phyloP scores from a whole-genome alignment of 2,329 filamentous ascomycete genomes.

The Drechslera avenae region DNA sequence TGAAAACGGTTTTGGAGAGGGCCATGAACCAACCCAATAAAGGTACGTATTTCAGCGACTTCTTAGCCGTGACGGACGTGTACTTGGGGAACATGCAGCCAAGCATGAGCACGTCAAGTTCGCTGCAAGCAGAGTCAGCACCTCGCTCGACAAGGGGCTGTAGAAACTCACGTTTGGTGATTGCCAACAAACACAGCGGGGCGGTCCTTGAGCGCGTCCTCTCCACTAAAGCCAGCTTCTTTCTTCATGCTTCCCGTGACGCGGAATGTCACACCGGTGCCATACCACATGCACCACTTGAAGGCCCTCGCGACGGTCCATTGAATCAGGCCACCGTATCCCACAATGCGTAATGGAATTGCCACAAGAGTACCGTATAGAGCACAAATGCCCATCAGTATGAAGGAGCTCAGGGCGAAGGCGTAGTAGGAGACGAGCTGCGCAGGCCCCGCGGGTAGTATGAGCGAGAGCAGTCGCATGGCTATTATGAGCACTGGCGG shows the following conservation, averaged over 20 bases:
- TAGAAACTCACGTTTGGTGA: slow-evolving; percentile 72
- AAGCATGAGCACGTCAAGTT: slow-evolving; percentile 92
- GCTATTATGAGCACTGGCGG: slow-evolving; percentile 35
- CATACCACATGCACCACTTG: slow-evolving; percentile 74
- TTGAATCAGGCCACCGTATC: slow-evolving; percentile 78
- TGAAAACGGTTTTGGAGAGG: slow-evolving; percentile 88
- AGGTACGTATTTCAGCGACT: slow-evolving; percentile 75
- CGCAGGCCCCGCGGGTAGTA: slow-evolving; percentile 36
- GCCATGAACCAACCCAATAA: slow-evolving; percentile 93
- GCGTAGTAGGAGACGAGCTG: slow-evolving; percentile 65
- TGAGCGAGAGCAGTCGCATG: slow-evolving; percentile 34
- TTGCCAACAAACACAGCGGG: slow-evolving; percentile 93
- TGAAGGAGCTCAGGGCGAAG: slow-evolving; percentile 59
- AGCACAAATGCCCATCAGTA: slow-evolving; percentile 52
- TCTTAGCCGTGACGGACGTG: slow-evolving; percentile 93
- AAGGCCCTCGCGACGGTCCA: slow-evolving; percentile 83
- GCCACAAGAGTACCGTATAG: slow-evolving; percentile 78
- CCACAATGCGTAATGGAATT: slow-evolving; percentile 70
- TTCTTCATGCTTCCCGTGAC: slow-evolving; percentile 57
- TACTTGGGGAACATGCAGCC: slow-evolving; percentile 87
- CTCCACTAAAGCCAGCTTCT: slow-evolving; percentile 37
- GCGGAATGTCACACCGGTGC: slow-evolving; percentile 78
- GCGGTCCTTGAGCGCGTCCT: slow-evolving; percentile 52
- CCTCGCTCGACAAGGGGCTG: neutral
- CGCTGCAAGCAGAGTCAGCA: slow-evolving; percentile 50